These are phyloP conservation scores for Petasospora fabianii DNA, from an alignment of 1,139 yeast genomes.

Conservation along the genomic window DNA sequence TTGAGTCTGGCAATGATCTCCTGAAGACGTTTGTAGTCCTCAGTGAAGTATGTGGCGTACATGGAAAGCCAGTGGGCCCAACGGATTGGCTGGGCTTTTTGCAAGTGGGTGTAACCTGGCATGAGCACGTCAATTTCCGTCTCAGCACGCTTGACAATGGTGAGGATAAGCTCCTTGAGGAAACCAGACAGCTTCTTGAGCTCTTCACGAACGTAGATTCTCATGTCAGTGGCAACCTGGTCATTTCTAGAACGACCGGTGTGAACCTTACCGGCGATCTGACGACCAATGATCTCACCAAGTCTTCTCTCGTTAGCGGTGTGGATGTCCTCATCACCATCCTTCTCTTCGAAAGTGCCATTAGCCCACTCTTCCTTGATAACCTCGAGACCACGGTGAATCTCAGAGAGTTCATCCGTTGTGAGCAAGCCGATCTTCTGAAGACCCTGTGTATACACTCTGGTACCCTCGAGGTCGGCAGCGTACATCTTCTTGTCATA, in stretches of 20 bases:
- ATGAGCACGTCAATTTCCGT: slow-evolving; percentile 84
- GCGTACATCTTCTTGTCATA: slow-evolving; percentile 93
- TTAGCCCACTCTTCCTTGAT: slow-evolving; percentile 79
- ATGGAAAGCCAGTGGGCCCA: slow-evolving; percentile 98
- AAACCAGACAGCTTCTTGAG: slow-evolving; percentile 56
- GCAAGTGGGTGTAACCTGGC: slow-evolving; percentile 99
- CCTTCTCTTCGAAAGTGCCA: slow-evolving; percentile 73
- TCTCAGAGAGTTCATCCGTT: slow-evolving; percentile 65
- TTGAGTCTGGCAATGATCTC: slow-evolving; percentile 83
- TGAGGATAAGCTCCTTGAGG: slow-evolving; percentile 59
- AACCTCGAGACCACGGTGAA: slow-evolving; percentile 73
- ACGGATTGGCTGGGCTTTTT: slow-evolving; percentile 98
- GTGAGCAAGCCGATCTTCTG: slow-evolving; percentile 73
- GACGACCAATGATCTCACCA: slow-evolving; percentile 91
- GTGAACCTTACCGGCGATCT: slow-evolving; percentile 95
- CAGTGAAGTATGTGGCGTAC: slow-evolving; percentile 90
- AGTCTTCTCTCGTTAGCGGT: slow-evolving; percentile 97
- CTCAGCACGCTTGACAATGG: slow-evolving; percentile 72
- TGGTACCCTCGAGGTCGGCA: slow-evolving; percentile 92
- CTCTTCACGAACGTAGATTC: slow-evolving; percentile 84
- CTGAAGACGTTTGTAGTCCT: slow-evolving; percentile 79
- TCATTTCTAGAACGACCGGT: slow-evolving; percentile 98
- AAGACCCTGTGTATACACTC: slow-evolving; percentile 86
- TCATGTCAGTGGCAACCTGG: slow-evolving; percentile 98
- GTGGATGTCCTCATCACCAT: slow-evolving; percentile 97